Percentiles rank a stretch among this genome's conserved stretches.
Evolutionary conservation across 2,329 filamentous ascomycete species (phyloP).

Genomic region (Penicillium sp.): DNA sequence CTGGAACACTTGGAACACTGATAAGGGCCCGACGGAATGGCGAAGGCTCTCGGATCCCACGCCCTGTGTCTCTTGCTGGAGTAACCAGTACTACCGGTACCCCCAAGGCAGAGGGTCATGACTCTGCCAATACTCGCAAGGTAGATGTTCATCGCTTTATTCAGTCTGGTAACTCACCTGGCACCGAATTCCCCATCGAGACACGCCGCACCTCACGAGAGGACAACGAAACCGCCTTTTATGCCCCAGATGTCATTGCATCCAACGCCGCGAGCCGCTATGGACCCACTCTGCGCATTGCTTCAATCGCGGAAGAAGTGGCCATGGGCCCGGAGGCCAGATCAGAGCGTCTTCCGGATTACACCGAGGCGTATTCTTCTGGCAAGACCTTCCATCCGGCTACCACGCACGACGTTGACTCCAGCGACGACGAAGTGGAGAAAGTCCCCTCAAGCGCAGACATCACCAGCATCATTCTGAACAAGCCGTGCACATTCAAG

Average conservation of each 20-base stretch:
- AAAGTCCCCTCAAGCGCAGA: background rate
- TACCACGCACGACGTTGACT: background rate
- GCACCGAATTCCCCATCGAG: background rate
- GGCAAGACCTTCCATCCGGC: background rate
- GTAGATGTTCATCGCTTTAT: too few relatives aligned
- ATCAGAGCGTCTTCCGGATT: background rate
- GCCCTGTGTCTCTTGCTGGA: background rate
- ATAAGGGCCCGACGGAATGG: background rate
- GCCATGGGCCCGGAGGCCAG: slow-evolving; percentile 14
- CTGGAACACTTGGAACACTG: background rate
- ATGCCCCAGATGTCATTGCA: too few relatives aligned
- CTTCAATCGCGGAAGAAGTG: slow-evolving; percentile 22
- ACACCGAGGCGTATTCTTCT: background rate
- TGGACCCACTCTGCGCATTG: slow-evolving; percentile 25
- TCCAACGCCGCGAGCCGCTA: too few relatives aligned
- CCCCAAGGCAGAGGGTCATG: too few relatives aligned
- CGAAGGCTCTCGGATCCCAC: background rate
- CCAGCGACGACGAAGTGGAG: background rate
- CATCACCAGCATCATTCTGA: too few relatives aligned
- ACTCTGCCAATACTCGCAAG: background rate
- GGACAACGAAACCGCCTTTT: too few relatives aligned
- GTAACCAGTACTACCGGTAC: background rate
- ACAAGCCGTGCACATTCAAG: background rate
- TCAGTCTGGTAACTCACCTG: background rate
- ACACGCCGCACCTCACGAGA: too few relatives aligned